A percentile compares a stretch with the other conserved stretches of the same genome.
Conservation (phyloP, 805 yeast species). For the Candida patagonica region DNA sequence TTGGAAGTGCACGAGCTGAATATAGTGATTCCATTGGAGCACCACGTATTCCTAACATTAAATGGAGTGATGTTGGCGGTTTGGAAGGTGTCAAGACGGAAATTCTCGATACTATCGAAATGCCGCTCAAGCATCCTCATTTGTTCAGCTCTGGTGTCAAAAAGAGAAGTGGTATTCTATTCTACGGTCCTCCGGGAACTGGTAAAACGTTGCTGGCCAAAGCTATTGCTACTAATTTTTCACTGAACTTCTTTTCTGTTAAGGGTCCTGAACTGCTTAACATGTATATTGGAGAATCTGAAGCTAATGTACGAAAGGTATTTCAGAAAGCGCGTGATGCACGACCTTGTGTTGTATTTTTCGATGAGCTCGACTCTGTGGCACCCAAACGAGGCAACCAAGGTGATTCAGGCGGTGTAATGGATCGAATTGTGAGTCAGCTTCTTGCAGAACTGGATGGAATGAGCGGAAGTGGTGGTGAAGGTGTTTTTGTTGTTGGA, state of each 20-base stretch:
- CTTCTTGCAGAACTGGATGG: slow-evolving; percentile 92
- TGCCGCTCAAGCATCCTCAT: slow-evolving; percentile 92
- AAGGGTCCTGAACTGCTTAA: slow-evolving; percentile 95
- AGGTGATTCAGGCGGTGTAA: slow-evolving; percentile 98
- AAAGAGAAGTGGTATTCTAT: slow-evolving; percentile 86
- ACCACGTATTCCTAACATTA: slow-evolving; percentile 88
- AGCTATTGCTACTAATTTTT: slow-evolving; percentile 93
- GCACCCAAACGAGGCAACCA: slow-evolving; percentile 98
- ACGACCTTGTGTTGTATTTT: slow-evolving; percentile 93
- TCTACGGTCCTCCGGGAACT: slow-evolving; percentile 98
- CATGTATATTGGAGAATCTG: slow-evolving; percentile 98
- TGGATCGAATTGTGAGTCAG: slow-evolving; percentile 97
- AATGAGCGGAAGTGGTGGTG: slow-evolving; percentile 73
- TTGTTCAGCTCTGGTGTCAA: slow-evolving; percentile 81
- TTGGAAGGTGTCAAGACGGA: slow-evolving; percentile 83
- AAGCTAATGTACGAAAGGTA: slow-evolving; percentile 90
- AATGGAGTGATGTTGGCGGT: slow-evolving; percentile 98
- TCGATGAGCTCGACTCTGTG: slow-evolving; percentile 95
- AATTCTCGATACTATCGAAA: slow-evolving; percentile 88
- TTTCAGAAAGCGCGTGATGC: slow-evolving; percentile 95
- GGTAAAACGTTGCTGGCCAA: slow-evolving; percentile 94
- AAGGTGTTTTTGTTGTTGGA: slow-evolving; percentile 97
- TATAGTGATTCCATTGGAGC: slow-evolving; percentile 95
- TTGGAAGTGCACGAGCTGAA: slow-evolving; percentile 73
- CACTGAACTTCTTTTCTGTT: slow-evolving; percentile 89